A percentile compares a stretch with the other conserved stretches of the same genome.
phyloP scores from a whole-genome alignment of 1,139 yeast species.

The Yamadazyma dushanensis region DNA sequence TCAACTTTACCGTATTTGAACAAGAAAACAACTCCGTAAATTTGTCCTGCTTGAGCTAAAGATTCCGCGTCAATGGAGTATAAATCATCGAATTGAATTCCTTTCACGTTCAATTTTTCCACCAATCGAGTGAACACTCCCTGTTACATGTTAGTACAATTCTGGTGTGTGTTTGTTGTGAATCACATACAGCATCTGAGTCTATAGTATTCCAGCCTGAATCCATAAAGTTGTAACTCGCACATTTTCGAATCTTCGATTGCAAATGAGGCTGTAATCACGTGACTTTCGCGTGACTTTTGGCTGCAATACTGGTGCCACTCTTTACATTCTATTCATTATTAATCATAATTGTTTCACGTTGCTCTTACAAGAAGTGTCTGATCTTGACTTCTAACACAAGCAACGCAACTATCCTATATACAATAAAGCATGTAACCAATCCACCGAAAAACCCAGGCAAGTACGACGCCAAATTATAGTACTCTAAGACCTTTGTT shows the following conservation, averaged over 20 bases:
- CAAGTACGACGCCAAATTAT: slow-evolving; percentile 29
- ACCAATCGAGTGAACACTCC: slow-evolving; percentile 72
- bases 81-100: slow-evolving; percentile 61
- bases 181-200: slow-evolving; percentile 57
- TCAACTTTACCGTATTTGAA: slow-evolving; percentile 58
- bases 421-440: slow-evolving; percentile 34
- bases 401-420: slow-evolving; percentile 31
- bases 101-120: slow-evolving; percentile 55
- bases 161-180: slow-evolving; percentile 6
- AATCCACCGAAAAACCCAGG: slow-evolving; percentile 38
- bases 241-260: background rate
- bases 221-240: background rate
- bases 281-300: too few relatives aligned
- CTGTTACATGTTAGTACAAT: slow-evolving; percentile 20
- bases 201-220: slow-evolving; percentile 70
- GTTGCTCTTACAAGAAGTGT: slow-evolving; percentile 16
- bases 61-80: slow-evolving; percentile 54
- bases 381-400: slow-evolving; percentile 30
- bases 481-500: slow-evolving; percentile 32
- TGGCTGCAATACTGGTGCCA: too few relatives aligned
- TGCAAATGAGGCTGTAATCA: too few relatives aligned
- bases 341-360: too few relatives aligned
- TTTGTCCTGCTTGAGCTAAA: slow-evolving; percentile 39
- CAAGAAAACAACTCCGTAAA: slow-evolving; percentile 63
- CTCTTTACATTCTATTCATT: too few relatives aligned